A percentile compares a stretch with the other conserved stretches of the same genome.
Conservation (phyloP, 768 basidiomycete genomes). For the Sutorius australiensis region DNA sequence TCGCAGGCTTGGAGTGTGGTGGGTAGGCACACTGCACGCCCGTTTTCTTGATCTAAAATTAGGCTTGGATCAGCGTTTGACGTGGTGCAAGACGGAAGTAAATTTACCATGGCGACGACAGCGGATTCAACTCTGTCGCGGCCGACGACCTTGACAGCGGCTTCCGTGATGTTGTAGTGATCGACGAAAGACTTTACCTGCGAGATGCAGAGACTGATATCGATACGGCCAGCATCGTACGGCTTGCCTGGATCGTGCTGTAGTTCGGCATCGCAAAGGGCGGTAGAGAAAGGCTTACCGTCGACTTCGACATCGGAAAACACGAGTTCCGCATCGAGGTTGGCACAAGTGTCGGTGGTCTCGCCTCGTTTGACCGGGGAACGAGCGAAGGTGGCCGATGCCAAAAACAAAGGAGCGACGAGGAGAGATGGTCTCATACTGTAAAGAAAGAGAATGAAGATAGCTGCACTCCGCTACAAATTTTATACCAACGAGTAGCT, state of each 20-base stretch:
- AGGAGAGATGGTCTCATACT: conserved; percentile 17
- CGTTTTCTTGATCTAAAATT: conserved; percentile 21
- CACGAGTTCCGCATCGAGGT: conserved; percentile 13
- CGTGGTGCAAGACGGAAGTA: background rate
- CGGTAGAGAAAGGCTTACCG: conserved; percentile 1
- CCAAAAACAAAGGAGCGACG: conserved; percentile 18
- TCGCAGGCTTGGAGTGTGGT: conserved; percentile 21
- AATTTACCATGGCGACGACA: conserved; percentile 23
- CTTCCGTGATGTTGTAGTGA: conserved; percentile 20
- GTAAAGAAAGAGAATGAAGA: background rate
- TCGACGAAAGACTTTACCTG: conserved; percentile 23
- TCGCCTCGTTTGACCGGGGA: conserved; percentile 6
- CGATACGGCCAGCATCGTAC: conserved; percentile 24
- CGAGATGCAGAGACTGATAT: conserved; percentile 30
- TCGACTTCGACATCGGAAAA: conserved; percentile 12
- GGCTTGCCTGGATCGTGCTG: conserved; percentile 12
- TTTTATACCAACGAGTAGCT: too few species aligned
- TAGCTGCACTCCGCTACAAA: too few species aligned
- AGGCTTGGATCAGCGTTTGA: background rate
- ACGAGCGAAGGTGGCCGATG: conserved; percentile 15
- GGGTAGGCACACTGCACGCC: conserved; percentile 33
- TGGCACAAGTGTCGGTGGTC: conserved; percentile 14
- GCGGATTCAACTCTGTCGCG: conserved; percentile 17
- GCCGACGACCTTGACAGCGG: conserved; percentile 23
- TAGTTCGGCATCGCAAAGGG: too few species aligned